A percentile compares a stretch with the other conserved stretches of the same genome.
phyloP scores from a whole-genome alignment of 805 yeast genomes.

The Starmerella potacharoeniae region DNA sequence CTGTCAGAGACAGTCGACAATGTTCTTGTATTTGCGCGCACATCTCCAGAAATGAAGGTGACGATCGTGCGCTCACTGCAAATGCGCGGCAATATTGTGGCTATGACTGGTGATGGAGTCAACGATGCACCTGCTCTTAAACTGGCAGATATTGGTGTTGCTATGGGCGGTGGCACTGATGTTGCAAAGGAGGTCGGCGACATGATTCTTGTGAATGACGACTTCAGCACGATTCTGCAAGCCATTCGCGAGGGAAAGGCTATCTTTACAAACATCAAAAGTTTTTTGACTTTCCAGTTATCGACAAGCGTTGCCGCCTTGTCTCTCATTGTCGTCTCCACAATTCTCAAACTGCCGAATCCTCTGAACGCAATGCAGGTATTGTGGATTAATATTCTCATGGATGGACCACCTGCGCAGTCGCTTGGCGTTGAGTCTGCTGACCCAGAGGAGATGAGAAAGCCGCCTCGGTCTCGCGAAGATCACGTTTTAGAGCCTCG shows the following conservation, averaged over 20 bases:
- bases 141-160: constrained; percentile 89
- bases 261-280: constrained; percentile 88
- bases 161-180: constrained; percentile 87
- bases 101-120: constrained; percentile 99
- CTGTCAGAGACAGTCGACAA: constrained; percentile 64
- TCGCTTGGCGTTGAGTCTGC: constrained; percentile 96
- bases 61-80: constrained; percentile 39
- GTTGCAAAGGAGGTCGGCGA: constrained; percentile 98
- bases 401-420: constrained; percentile 99
- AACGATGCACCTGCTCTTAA: constrained; percentile 98
- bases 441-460: constrained; percentile 87
- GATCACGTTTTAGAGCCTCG: constrained; percentile 69
- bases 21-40: constrained; percentile 46
- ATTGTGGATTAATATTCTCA: constrained; percentile 88
- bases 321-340: constrained; percentile 75
- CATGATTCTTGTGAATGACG: constrained; percentile 95
- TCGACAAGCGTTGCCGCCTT: constrained; percentile 94
- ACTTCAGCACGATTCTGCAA: constrained; percentile 80
- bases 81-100: constrained; percentile 82
- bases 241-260: constrained; percentile 98
- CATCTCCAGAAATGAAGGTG: constrained; percentile 43
- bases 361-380: constrained; percentile 98
- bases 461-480: constrained; percentile 85
- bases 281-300: constrained; percentile 85
- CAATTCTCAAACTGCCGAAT: constrained; percentile 77